These are phyloP conservation scores for Vanderwaltozyma tropicalis DNA, from an alignment of 805 yeast genomes.

Conservation along the genomic window DNA sequence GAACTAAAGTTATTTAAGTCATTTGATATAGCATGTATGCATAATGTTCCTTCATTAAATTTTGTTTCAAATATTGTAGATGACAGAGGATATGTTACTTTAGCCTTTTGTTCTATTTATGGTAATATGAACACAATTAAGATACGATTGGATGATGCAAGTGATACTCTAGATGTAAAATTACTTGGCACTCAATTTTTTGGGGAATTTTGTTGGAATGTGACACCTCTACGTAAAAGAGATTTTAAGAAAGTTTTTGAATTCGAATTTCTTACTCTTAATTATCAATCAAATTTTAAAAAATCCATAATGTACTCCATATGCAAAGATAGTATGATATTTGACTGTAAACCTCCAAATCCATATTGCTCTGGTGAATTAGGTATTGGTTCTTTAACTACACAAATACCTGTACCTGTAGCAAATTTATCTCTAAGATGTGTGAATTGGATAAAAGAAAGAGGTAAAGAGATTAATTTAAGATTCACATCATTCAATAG, in stretches of 20 bases:
- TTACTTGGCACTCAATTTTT: constrained; percentile 14
- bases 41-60: constrained; percentile 13
- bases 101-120: constrained; percentile 13
- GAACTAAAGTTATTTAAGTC: neutral
- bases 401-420: constrained; percentile 21
- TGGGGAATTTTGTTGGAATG: constrained; percentile 10
- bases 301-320: constrained; percentile 11
- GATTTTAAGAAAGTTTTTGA: constrained; percentile 13
- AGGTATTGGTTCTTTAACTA: constrained; percentile 20
- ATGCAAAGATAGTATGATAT: constrained; percentile 12
- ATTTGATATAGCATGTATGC: constrained; percentile 5
- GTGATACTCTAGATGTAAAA: constrained; percentile 1
- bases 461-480: constrained; percentile 4
- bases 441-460: too few relatives aligned
- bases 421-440: constrained; percentile 9
- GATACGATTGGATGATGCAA: constrained; percentile 2
- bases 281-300: constrained; percentile 12
- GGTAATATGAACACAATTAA: constrained; percentile 15
- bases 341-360: constrained; percentile 10
- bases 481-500: constrained; percentile 17
- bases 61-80: constrained; percentile 9
- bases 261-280: constrained; percentile 17
- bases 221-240: constrained; percentile 10
- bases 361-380: constrained; percentile 10
- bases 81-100: constrained; percentile 6